These are phyloP conservation scores for Fusarium sp. DNA, from an alignment of 2,329 filamentous ascomycete genomes.

Conservation along the genomic window DNA sequence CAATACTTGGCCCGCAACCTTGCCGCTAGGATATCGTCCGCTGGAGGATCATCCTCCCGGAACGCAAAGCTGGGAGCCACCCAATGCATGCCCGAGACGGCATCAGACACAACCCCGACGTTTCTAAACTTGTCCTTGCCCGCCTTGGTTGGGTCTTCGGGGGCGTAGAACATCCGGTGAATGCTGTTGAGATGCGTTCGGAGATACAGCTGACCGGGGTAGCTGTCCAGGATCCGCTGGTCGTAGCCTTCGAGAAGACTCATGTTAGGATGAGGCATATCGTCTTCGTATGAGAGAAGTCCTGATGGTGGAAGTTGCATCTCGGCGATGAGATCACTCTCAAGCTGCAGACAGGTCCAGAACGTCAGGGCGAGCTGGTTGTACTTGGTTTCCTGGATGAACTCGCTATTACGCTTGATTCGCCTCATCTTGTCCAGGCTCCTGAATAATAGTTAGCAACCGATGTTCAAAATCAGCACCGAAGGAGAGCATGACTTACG, in stretches of 20 bases:
- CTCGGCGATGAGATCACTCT: slow-evolving; percentile 95
- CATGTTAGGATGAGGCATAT: slow-evolving; percentile 75
- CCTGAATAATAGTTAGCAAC: slow-evolving; percentile 47
- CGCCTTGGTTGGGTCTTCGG: slow-evolving; percentile 51
- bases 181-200: slow-evolving; percentile 74
- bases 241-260: slow-evolving; percentile 58
- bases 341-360: slow-evolving; percentile 94
- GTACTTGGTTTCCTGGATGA: slow-evolving; percentile 58
- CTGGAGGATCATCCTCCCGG: slow-evolving; percentile 76
- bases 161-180: slow-evolving; percentile 68
- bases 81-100: slow-evolving; percentile 58
- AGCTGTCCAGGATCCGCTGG: slow-evolving; percentile 67
- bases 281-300: slow-evolving; percentile 70
- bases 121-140: slow-evolving; percentile 57
- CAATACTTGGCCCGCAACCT: slow-evolving; percentile 94
- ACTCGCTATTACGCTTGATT: slow-evolving; percentile 52
- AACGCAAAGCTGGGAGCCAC: slow-evolving; percentile 66
- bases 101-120: slow-evolving; percentile 60
- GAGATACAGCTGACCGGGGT: slow-evolving; percentile 72
- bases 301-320: slow-evolving; percentile 73
- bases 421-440: slow-evolving; percentile 62
- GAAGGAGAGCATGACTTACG: slow-evolving; percentile 62
- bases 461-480: background rate
- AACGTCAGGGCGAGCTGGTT: slow-evolving; percentile 82
- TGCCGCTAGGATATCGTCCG: slow-evolving; percentile 82